Evolutionary conservation across 1,284 basidiomycete species (phyloP).

Genomic region (Cutaneotrichosporon cutaneum): DNA sequence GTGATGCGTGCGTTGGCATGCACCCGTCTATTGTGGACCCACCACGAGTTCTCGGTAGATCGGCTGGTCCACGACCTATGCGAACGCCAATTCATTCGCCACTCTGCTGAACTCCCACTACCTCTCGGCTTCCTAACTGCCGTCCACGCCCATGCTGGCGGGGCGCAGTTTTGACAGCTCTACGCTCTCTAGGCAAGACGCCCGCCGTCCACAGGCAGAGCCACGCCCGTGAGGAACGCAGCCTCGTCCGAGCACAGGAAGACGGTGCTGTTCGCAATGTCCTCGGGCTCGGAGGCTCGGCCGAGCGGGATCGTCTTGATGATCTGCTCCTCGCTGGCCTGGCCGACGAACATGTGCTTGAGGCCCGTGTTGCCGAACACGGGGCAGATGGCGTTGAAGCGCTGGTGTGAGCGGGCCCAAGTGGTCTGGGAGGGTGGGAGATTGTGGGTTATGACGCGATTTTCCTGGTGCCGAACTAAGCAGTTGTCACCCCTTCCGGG

Average conservation of each 20-base stretch:
- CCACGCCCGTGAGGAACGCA: slow-evolving; percentile 29
- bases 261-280: slow-evolving; percentile 28
- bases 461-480: too few relatives aligned
- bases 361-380: slow-evolving; percentile 26
- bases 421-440: neutral
- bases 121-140: too few relatives aligned
- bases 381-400: slow-evolving; percentile 28
- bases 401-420: slow-evolving; percentile 11
- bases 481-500: too few relatives aligned
- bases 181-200: slow-evolving; percentile 18
- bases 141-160: too few relatives aligned
- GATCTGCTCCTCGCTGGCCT: slow-evolving; percentile 23
- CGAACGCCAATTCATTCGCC: too few relatives aligned
- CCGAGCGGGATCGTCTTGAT: slow-evolving; percentile 23
- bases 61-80: too few relatives aligned
- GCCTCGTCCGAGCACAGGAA: slow-evolving; percentile 29
- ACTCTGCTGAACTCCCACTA: too few relatives aligned
- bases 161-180: too few relatives aligned
- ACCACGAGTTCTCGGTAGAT: too few relatives aligned
- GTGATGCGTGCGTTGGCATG: too few relatives aligned
- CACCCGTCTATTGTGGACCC: too few relatives aligned
- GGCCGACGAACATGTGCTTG: slow-evolving; percentile 24
- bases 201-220: slow-evolving; percentile 27
- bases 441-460: neutral
- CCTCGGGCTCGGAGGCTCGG: slow-evolving; percentile 24